Percentiles rank a stretch among this genome's conserved stretches.
phyloP scores from a whole-genome alignment of 495 filamentous ascomycete genomes.

The Hypoxylon fuscum region DNA sequence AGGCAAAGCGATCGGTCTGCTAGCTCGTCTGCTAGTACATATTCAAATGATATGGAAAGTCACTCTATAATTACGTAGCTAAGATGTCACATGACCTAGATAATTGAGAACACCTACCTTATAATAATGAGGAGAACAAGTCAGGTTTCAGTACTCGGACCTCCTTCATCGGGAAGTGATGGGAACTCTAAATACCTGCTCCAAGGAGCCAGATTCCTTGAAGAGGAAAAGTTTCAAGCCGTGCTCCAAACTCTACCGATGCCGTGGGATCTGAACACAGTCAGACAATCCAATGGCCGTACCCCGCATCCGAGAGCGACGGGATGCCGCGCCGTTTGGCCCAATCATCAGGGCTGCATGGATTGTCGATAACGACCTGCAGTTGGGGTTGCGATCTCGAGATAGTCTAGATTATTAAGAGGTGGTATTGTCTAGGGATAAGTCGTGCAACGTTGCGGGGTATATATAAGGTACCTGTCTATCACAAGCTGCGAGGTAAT shows the following conservation, averaged over 20 bases:
- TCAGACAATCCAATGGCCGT: constrained; percentile 20
- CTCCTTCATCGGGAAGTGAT: constrained; percentile 24
- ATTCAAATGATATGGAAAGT: no score
- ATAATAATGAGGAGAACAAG: no score
- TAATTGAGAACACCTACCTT: constrained; percentile 1
- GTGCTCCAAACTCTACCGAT: constrained; percentile 25
- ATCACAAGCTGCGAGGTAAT: no score
- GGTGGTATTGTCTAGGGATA: constrained; percentile 20
- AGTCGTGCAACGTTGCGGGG: constrained; percentile 37
- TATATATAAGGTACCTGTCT: constrained; percentile 7
- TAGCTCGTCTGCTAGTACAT: no score
- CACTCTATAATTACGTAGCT: no score
- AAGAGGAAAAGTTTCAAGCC: constrained; percentile 14
- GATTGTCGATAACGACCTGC: constrained; percentile 26
- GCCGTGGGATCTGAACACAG: constrained; percentile 20
- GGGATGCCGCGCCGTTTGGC: constrained; percentile 23
- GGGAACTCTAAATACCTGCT: constrained; percentile 3
- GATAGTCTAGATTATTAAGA: constrained; percentile 15
- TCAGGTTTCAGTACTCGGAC: constrained; percentile 14
- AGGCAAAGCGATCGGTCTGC: no score
- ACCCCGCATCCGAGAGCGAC: constrained; percentile 36
- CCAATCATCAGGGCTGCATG: constrained; percentile 28
- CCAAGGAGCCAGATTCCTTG: background rate
- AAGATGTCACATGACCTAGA: constrained; percentile 8
- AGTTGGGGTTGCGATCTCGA: constrained; percentile 7